Evolutionary conservation across 129 eudicot genomes (phyloP).

Genomic region (Chrysanthemum makinoi): DNA sequence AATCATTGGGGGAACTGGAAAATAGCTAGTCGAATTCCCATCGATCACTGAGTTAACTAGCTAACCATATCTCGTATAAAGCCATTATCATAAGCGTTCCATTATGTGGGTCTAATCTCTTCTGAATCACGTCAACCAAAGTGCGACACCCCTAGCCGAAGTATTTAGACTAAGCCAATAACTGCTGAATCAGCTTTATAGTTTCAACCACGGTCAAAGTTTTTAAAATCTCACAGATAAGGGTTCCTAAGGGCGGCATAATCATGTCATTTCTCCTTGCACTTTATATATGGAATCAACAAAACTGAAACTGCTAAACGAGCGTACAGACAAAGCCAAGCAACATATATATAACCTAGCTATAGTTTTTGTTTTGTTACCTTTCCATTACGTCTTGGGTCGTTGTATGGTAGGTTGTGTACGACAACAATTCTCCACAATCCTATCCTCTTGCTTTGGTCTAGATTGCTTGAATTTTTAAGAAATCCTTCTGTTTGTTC

Average conservation of each 20-base stretch:
- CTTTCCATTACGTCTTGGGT: conserved; percentile 92
- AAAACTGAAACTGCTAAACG: neutral
- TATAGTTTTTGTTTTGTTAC: conserved; percentile 24
- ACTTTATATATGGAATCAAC: neutral
- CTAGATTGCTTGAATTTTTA: conserved; percentile 50
- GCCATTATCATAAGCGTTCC: neutral
- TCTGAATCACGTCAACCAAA: neutral
- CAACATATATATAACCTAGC: neutral
- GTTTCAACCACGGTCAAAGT: neutral
- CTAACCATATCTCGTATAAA: too few relatives aligned
- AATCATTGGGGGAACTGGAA: too few relatives aligned
- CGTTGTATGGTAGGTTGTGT: conserved; percentile 80
- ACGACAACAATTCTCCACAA: conserved; percentile 79
- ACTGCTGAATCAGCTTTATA: neutral
- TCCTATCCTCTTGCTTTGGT: conserved; percentile 55
- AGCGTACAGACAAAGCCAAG: neutral
- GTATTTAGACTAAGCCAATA: neutral
- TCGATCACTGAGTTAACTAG: neutral
- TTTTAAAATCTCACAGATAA: neutral
- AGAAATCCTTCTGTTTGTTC: conserved; percentile 65
- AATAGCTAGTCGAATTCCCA: neutral
- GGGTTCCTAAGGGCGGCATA: neutral
- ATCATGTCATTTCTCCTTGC: conserved; percentile 1
- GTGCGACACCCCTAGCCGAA: neutral
- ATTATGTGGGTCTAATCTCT: neutral